phyloP scores from a whole-genome alignment of 305 asterid species.

The Petunia hybrid region DNA sequence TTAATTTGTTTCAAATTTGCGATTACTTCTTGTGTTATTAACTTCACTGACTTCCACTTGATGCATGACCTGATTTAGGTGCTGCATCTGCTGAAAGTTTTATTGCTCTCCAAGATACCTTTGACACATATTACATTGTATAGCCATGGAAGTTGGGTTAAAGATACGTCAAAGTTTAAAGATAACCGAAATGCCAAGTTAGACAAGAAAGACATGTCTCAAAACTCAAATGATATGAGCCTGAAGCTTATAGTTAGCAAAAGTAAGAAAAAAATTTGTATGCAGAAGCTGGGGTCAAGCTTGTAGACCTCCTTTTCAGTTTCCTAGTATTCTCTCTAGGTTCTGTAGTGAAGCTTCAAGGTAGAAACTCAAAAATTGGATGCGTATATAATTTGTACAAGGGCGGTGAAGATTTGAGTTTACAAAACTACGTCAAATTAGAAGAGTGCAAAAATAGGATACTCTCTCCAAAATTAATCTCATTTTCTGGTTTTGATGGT shows the following conservation, averaged over 20 bases:
- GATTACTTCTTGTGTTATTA: not conserved
- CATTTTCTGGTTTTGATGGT: constrained; percentile 17
- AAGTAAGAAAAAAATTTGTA: constrained; percentile 24
- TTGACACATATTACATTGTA: constrained; percentile 20
- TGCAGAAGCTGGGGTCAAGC: constrained; percentile 33
- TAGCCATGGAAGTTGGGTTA: constrained; percentile 24
- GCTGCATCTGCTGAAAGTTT: constrained; percentile 17
- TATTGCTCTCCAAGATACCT: constrained; percentile 28
- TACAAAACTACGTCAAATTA: constrained; percentile 24
- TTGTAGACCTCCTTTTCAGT: constrained; percentile 34
- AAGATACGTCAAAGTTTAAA: not conserved
- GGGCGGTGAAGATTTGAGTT: constrained; percentile 30
- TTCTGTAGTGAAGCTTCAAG: constrained; percentile 27
- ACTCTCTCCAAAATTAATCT: constrained; percentile 26
- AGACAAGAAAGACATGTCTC: constrained; percentile 24
- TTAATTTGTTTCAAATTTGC: not conserved
- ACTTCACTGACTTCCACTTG: not conserved
- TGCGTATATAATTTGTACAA: constrained; percentile 33
- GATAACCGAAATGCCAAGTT: not conserved
- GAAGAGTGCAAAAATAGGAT: constrained; percentile 29
- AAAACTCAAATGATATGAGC: constrained; percentile 31
- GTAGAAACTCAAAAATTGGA: constrained; percentile 24
- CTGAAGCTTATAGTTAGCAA: constrained; percentile 35
- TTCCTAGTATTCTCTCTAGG: constrained; percentile 31
- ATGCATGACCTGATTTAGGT: constrained; percentile 25